These are phyloP conservation scores for Teunomyces pallodes DNA, from an alignment of 805 yeast species.

Conservation along the genomic window DNA sequence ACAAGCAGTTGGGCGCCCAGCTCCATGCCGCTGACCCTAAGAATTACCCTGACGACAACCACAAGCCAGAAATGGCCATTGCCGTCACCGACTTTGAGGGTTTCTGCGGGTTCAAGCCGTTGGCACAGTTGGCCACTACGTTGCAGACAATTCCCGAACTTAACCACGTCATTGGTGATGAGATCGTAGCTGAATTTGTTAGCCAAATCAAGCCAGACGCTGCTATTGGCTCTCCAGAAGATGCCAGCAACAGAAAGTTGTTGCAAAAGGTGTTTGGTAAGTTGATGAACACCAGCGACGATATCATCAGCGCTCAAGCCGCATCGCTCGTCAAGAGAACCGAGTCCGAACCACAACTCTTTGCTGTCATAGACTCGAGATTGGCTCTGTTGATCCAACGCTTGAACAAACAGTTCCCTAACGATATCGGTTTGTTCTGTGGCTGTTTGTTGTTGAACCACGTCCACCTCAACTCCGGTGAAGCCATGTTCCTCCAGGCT, in stretches of 20 bases:
- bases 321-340: slow-evolving; percentile 67
- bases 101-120: slow-evolving; percentile 96
- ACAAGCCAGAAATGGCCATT: slow-evolving; percentile 99
- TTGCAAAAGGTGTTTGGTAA: slow-evolving; percentile 74
- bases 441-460: slow-evolving; percentile 93
- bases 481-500: slow-evolving; percentile 95
- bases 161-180: slow-evolving; percentile 63
- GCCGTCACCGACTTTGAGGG: slow-evolving; percentile 97
- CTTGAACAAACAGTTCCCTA: slow-evolving; percentile 84
- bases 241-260: slow-evolving; percentile 55
- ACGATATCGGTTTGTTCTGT: slow-evolving; percentile 92
- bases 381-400: slow-evolving; percentile 74
- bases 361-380: slow-evolving; percentile 44
- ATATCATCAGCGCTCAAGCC: slow-evolving; percentile 54
- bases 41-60: slow-evolving; percentile 96
- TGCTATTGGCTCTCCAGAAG: slow-evolving; percentile 50
- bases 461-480: slow-evolving; percentile 78
- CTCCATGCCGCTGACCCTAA: slow-evolving; percentile 82
- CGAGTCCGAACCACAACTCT: slow-evolving; percentile 52
- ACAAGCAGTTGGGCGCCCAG: slow-evolving; percentile 74
- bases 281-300: slow-evolving; percentile 80
- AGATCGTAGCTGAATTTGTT: slow-evolving; percentile 52
- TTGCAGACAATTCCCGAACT: slow-evolving; percentile 78
- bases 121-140: slow-evolving; percentile 68
- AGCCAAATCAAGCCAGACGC: slow-evolving; percentile 46